Evolutionary conservation across 1,284 basidiomycete species (phyloP).

Genomic region (Heliocybe sulcata): DNA sequence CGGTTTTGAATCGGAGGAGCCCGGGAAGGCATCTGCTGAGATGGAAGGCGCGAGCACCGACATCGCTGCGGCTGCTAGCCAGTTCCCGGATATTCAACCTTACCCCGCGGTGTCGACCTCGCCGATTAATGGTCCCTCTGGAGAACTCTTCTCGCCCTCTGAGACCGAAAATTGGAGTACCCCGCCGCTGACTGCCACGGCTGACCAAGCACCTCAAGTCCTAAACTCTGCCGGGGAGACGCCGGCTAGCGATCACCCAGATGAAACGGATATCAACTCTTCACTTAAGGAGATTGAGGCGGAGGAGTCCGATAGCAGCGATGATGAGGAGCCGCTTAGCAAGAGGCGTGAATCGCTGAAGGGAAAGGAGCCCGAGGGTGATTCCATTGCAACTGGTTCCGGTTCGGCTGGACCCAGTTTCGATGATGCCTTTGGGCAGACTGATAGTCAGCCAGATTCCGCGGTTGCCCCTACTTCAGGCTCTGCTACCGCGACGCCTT

Average conservation of each 20-base stretch:
- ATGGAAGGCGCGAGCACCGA: neutral
- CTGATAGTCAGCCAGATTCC: neutral
- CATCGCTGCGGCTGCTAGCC: neutral
- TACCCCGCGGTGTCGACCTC: neutral
- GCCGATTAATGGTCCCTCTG: neutral
- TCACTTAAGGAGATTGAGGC: slow-evolving; percentile 59
- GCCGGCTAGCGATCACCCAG: slow-evolving; percentile 15
- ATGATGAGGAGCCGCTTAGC: slow-evolving; percentile 29
- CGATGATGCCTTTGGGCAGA: slow-evolving; percentile 56
- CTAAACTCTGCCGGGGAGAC: slow-evolving; percentile 9
- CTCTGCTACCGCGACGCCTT: slow-evolving; percentile 2
- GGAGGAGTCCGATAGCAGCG: slow-evolving; percentile 51
- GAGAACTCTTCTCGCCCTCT: neutral
- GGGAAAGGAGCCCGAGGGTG: slow-evolving; percentile 6
- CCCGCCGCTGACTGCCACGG: slow-evolving; percentile 2
- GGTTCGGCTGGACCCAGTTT: slow-evolving; percentile 29
- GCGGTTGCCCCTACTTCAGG: slow-evolving; percentile 1
- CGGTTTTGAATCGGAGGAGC: slow-evolving; percentile 32
- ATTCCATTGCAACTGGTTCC: slow-evolving; percentile 17
- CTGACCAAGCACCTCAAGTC: slow-evolving; percentile 6
- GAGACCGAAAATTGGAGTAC: neutral
- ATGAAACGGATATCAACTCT: slow-evolving; percentile 43
- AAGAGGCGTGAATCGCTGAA: slow-evolving; percentile 5
- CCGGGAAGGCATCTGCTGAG: slow-evolving; percentile 6
- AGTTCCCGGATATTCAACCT: neutral